Conservation (phyloP, 2,329 filamentous ascomycete species). For the Diplocarpon rosae region DNA sequence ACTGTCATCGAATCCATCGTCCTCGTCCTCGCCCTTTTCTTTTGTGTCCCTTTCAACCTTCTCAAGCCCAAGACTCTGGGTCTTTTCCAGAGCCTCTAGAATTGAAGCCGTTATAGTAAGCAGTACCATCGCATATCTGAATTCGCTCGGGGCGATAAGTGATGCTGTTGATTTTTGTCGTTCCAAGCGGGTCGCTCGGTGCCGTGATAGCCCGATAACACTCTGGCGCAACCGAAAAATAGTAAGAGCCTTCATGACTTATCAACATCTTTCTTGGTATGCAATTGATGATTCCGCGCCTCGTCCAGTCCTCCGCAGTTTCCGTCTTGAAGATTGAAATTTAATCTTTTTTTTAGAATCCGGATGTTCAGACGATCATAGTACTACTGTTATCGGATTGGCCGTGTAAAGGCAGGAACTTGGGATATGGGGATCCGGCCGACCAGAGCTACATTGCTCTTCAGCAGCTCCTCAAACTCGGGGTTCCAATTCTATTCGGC, state of each 20-base stretch:
- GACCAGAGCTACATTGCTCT: slow-evolving; percentile 38
- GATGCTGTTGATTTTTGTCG: slow-evolving; percentile 2
- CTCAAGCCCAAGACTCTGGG: slow-evolving; percentile 18
- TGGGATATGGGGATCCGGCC: slow-evolving; percentile 43
- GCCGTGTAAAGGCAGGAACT: slow-evolving; percentile 6
- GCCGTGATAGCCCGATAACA: slow-evolving; percentile 13
- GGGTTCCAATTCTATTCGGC: slow-evolving; percentile 29
- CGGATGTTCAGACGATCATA: neutral
- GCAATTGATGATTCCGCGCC: neutral
- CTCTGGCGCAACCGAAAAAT: slow-evolving; percentile 19
- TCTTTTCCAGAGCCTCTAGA: slow-evolving; percentile 45
- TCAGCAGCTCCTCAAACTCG: slow-evolving; percentile 27
- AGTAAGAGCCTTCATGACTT: slow-evolving; percentile 17
- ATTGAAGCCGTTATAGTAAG: slow-evolving; percentile 65
- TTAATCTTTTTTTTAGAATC: neutral
- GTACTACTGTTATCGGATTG: neutral
- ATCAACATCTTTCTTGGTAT: slow-evolving; percentile 3
- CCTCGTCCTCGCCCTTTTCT: neutral
- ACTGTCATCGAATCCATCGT: neutral
- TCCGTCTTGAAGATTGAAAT: slow-evolving; percentile 5
- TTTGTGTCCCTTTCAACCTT: neutral
- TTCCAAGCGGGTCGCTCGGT: slow-evolving; percentile 14
- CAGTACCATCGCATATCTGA: slow-evolving; percentile 49
- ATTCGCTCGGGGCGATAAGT: slow-evolving; percentile 4
- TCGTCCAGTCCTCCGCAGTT: neutral